Evolutionary conservation across 371 early-diverging fungal species (phyloP).

Genomic region (Mucor mucedo): DNA sequence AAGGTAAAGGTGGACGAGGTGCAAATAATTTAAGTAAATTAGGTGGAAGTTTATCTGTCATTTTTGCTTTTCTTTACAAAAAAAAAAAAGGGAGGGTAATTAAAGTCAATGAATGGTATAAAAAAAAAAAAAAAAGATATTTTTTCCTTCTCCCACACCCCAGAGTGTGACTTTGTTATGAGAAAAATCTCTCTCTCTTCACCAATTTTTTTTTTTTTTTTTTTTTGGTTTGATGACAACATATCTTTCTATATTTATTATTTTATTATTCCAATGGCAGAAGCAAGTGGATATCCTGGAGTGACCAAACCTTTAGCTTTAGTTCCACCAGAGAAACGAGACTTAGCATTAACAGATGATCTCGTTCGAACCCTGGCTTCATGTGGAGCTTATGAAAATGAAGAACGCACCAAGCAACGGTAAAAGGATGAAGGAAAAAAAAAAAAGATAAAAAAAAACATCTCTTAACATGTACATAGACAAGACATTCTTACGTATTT

Average conservation of each 20-base stretch:
- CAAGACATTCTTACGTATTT: conserved; percentile 65
- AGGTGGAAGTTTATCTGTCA: conserved; percentile 84
- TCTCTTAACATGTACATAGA: conserved; percentile 29
- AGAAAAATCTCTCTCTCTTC: not conserved
- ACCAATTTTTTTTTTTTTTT: not conserved
- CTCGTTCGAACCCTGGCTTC: conserved; percentile 17
- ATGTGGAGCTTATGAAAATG: conserved; percentile 23
- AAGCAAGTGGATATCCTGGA: conserved; percentile 15
- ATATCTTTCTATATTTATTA: not conserved
- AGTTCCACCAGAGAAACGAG: conserved; percentile 31
- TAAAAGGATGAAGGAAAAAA: not conserved
- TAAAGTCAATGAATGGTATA: not conserved
- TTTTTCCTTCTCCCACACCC: too few species aligned
- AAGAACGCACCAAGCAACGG: conserved; percentile 12
- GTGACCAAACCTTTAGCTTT: conserved; percentile 24
- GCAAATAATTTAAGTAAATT: conserved; percentile 89
- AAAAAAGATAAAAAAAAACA: too few species aligned
- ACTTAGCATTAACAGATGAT: conserved; percentile 33
- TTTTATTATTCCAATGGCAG: not conserved
- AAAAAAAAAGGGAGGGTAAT: not conserved
- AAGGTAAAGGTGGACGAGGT: conserved; percentile 86
- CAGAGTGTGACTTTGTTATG: too few species aligned
- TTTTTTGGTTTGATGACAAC: conserved; percentile 4
- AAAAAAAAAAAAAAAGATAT: not conserved
- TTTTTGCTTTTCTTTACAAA: conserved; percentile 23